Conservation (phyloP, 2,329 filamentous ascomycete genomes). For the Zymoseptoria pseudotritici region DNA sequence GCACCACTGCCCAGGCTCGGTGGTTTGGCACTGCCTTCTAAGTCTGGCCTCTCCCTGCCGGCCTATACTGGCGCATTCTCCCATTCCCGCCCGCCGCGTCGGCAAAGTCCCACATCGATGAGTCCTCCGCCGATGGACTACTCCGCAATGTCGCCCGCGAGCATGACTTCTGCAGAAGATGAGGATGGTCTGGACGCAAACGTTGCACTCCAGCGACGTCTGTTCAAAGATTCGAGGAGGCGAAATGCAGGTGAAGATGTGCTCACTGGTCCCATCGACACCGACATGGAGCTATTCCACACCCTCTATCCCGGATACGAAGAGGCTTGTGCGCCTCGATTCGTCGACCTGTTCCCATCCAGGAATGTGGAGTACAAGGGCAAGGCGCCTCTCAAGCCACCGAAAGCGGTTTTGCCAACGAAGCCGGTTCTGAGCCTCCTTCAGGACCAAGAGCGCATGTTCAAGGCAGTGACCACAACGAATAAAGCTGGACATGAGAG, state of each 20-base stretch:
- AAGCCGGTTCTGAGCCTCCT: slow-evolving; percentile 85
- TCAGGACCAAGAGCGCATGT: slow-evolving; percentile 76
- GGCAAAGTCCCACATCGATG: slow-evolving; percentile 15
- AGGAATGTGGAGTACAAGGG: slow-evolving; percentile 71
- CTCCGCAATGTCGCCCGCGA: slow-evolving; percentile 18
- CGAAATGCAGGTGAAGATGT: slow-evolving; percentile 20
- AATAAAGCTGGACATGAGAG: slow-evolving; percentile 38
- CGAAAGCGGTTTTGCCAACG: slow-evolving; percentile 73
- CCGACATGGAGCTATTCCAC: slow-evolving; percentile 66
- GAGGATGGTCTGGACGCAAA: slow-evolving; percentile 18
- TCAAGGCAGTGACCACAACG: slow-evolving; percentile 58
- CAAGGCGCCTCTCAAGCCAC: slow-evolving; percentile 70
- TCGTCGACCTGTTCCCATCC: slow-evolving; percentile 74
- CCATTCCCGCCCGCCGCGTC: slow-evolving; percentile 7
- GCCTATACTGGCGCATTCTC: slow-evolving; percentile 5
- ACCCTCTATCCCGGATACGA: slow-evolving; percentile 77
- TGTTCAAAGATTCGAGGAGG: slow-evolving; percentile 25
- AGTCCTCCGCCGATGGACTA: slow-evolving; percentile 21
- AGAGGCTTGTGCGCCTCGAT: slow-evolving; percentile 65
- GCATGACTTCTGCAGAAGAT: slow-evolving; percentile 14
- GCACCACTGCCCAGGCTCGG: slow-evolving; percentile 16
- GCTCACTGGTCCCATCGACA: slow-evolving; percentile 41
- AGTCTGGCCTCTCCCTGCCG: slow-evolving; percentile 25
- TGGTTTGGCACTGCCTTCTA: slow-evolving; percentile 27
- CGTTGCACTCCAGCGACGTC: slow-evolving; percentile 21